Percentiles rank a stretch among this genome's conserved stretches.
These are phyloP conservation scores for Escallonia rubra DNA, from an alignment of 129 eudicot species.

Conservation along the genomic window DNA sequence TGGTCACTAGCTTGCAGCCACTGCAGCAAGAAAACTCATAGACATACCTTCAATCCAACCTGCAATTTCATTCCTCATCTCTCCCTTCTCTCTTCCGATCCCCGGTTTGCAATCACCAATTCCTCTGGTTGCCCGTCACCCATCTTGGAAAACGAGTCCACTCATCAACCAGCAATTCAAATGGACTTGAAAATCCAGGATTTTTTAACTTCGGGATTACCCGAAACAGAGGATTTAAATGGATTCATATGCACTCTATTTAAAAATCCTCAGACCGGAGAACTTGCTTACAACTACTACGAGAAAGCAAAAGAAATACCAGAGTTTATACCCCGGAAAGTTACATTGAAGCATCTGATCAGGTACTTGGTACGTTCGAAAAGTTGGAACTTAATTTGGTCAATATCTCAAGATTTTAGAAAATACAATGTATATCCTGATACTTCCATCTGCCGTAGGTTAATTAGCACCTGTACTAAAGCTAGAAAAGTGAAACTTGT, in stretches of 20 bases:
- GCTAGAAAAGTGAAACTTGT: constrained; percentile 75
- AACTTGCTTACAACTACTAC: constrained; percentile 45
- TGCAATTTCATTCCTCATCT: constrained; percentile 23
- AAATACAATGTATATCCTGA: constrained; percentile 51
- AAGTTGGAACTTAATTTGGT: constrained; percentile 51
- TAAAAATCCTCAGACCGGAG: constrained; percentile 46
- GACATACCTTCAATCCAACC: constrained; percentile 23
- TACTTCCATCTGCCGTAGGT: constrained; percentile 41
- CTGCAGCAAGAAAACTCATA: constrained; percentile 22
- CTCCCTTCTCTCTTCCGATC: constrained; percentile 29
- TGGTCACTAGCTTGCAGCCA: constrained; percentile 42
- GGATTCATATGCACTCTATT: constrained; percentile 37
- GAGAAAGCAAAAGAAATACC: constrained; percentile 51
- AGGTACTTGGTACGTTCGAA: constrained; percentile 58
- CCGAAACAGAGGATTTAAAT: constrained; percentile 39
- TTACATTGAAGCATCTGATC: constrained; percentile 52
- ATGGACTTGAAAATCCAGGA: constrained; percentile 33
- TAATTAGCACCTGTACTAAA: constrained; percentile 58
- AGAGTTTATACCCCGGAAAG: constrained; percentile 55
- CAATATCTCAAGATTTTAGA: constrained; percentile 54
- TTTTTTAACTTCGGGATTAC: constrained; percentile 19
- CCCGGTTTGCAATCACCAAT: constrained; percentile 20
- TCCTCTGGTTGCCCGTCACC: constrained; percentile 50
- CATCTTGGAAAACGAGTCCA: constrained; percentile 34
- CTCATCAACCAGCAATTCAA: constrained; percentile 22